Percentiles rank a stretch among this genome's conserved stretches.
phyloP scores from a whole-genome alignment of 441 rosid genomes.

The Aquilaria agallochum region DNA sequence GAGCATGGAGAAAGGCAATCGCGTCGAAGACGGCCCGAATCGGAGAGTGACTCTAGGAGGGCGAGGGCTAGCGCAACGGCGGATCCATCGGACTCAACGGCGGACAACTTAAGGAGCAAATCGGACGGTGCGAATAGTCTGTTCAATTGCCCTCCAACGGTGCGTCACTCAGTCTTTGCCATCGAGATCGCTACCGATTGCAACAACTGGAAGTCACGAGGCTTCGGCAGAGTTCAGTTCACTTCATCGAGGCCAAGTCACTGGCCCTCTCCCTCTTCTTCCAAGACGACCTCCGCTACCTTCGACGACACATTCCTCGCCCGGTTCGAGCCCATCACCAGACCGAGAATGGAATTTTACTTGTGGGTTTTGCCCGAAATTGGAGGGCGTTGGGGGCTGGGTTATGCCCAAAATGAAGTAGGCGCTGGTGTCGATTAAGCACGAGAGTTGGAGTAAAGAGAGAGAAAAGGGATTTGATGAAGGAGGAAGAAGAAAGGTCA shows the following conservation, averaged over 20 bases:
- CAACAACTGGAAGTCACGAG: slow-evolving; percentile 79
- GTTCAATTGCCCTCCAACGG: too few species aligned
- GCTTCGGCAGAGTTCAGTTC: slow-evolving; percentile 80
- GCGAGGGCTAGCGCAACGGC: too few species aligned
- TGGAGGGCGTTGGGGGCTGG: slow-evolving; percentile 82
- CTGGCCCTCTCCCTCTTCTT: slow-evolving; percentile 42
- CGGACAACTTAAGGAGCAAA: too few species aligned
- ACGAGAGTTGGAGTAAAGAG: too few species aligned
- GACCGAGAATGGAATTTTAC: slow-evolving; percentile 39
- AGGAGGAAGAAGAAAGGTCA: too few species aligned
- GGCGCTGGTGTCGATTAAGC: too few species aligned
- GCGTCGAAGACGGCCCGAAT: too few species aligned
- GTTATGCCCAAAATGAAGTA: slow-evolving; percentile 57
- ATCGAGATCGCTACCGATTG: slow-evolving; percentile 60
- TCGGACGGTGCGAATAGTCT: too few species aligned
- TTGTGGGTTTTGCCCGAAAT: slow-evolving; percentile 51
- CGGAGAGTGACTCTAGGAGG: too few species aligned
- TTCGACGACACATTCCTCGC: slow-evolving; percentile 62
- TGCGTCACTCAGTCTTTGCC: slow-evolving; percentile 56
- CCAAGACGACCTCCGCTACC: slow-evolving; percentile 41
- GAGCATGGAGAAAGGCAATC: too few species aligned
- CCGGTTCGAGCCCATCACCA: slow-evolving; percentile 41
- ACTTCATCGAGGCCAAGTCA: slow-evolving; percentile 43
- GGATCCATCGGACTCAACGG: too few species aligned
- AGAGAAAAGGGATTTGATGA: too few species aligned